phyloP scores from a whole-genome alignment of 345 rosid species.

The Lenwebbia sp. region DNA sequence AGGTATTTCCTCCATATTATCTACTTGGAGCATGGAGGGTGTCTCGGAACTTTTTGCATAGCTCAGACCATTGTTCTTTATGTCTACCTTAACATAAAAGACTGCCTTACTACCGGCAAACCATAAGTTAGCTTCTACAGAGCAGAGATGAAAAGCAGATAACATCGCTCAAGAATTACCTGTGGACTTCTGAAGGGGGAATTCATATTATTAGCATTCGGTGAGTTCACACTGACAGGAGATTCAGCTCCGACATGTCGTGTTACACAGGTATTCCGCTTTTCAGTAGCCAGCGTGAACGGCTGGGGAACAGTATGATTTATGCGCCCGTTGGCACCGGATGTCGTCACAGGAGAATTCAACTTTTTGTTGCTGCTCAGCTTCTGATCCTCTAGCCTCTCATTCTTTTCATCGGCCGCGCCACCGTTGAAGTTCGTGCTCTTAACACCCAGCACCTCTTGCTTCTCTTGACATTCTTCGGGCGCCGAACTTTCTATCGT shows the following conservation, averaged over 20 bases:
- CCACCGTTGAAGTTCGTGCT: conserved; percentile 19
- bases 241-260: conserved; percentile 12
- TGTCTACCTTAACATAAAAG: not conserved
- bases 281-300: conserved; percentile 43
- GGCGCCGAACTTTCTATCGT: conserved; percentile 14
- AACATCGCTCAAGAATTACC: conserved; percentile 13
- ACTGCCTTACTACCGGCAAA: not conserved
- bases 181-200: conserved; percentile 47
- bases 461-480: conserved; percentile 24
- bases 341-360: conserved; percentile 20
- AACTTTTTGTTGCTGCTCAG: conserved; percentile 11
- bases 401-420: conserved; percentile 3
- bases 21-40: not conserved
- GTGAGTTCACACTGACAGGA: conserved; percentile 12
- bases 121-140: not conserved
- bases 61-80: not conserved
- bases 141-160: not conserved
- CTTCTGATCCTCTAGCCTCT: conserved; percentile 23
- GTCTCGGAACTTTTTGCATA: not conserved
- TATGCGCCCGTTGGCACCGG: conserved; percentile 7
- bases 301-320: conserved; percentile 33
- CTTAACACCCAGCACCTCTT: conserved; percentile 25
- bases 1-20: not conserved
- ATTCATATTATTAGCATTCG: conserved; percentile 16
- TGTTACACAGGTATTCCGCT: conserved; percentile 17